Evolutionary conservation across 805 yeast species (phyloP).

Genomic region (Debaryomyces prosopidis): DNA sequence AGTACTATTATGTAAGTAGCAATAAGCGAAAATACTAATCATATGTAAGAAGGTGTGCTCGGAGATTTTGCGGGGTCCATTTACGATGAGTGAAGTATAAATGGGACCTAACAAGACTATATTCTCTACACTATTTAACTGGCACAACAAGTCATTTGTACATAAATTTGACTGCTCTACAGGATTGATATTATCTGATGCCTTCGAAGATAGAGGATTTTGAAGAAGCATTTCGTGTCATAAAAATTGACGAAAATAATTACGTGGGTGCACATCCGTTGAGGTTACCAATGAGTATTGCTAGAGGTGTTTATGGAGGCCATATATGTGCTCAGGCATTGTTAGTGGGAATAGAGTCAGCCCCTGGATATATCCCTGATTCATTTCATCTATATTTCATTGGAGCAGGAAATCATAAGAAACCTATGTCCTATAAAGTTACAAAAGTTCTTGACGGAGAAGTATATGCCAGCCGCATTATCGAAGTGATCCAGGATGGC

Average conservation of each 20-base stretch:
- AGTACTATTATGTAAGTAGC: no score
- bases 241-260: conserved; percentile 21
- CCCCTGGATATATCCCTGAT: conserved; percentile 47
- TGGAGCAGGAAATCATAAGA: conserved; percentile 48
- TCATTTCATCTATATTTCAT: conserved; percentile 66
- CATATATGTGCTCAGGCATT: conserved; percentile 66
- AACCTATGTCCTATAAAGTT: conserved; percentile 56
- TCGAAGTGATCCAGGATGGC: conserved; percentile 56
- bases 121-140: no score
- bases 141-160: no score
- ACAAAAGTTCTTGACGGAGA: conserved; percentile 52
- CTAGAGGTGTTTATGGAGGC: conserved; percentile 73
- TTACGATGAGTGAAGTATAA: no score
- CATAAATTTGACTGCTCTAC: no score
- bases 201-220: conserved; percentile 13
- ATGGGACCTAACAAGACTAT: no score
- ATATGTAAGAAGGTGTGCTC: no score
- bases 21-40: no score
- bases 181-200: no score
- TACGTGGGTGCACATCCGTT: conserved; percentile 38
- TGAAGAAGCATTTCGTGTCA: conserved; percentile 34
- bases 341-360: conserved; percentile 56
- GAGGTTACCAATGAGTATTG: conserved; percentile 40
- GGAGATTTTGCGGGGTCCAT: no score
- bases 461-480: conserved; percentile 51